Evolutionary conservation across 2,329 filamentous ascomycete species (phyloP), one percentile per base, ranked within the genome.

Genomic region (Monascus ruber): DNA sequence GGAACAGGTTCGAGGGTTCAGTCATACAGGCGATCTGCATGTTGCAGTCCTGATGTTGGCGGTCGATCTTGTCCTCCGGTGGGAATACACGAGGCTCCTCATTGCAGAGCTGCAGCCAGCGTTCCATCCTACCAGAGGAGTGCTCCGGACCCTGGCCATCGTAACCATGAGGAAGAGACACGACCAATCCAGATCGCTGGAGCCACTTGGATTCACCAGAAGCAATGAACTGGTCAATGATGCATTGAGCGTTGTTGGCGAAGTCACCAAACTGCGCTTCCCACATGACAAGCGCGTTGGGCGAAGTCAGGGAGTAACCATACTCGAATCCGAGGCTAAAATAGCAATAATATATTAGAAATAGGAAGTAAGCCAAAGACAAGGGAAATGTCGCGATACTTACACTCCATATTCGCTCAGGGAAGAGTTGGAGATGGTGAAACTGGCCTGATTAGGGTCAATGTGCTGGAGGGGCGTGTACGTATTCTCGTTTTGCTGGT

Each of bases 241-340:
- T 93, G 64, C 87, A 94, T 69, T 98, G 91, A 33, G 91, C 89
- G 59, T 95, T 98, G 76, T 98, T 98, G 74, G 91, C 91, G 57
- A 98, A 98, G 68, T 98, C 91, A 73, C 91, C 91, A 58, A 98
- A 98, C 67, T 98, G 91, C 31, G 91, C 91, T 70, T 98, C 91
- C 91, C 91, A 98, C 80, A 98, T 94, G 53, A 98, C 89, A 25
- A 98, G 78, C 31, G 91, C 89, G 60, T 95, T 94, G 42, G 91
- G 91, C 26, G 91, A 96, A 26, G 88, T 94, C 44, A 98, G 71
- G 3, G 91, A 98, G 73, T 98, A 98, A 44, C 91, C 91, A 57
- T 98, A 98, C 68, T 98, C 91, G 62, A 98, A 98, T 39, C 91
- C 91, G 46, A 98, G 84, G 45, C 79, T 83, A 54, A 72, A 31